A percentile compares a stretch with the other conserved stretches of the same genome.
Conservation (phyloP, 2,329 filamentous ascomycete genomes). For the Cercospora sojina region DNA sequence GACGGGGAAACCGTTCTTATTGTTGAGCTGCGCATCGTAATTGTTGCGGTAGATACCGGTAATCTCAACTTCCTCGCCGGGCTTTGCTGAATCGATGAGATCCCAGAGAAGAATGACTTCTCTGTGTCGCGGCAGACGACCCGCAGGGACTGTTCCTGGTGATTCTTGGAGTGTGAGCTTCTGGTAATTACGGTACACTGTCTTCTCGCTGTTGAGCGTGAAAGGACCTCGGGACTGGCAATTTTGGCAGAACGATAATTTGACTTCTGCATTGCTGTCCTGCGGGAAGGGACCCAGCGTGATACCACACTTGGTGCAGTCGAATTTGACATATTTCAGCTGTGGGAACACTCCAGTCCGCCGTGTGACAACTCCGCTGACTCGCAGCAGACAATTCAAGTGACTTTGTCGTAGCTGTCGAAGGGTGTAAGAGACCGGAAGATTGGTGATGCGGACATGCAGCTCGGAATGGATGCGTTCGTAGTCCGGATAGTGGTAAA, state of each 20-base stretch:
- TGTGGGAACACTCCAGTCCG: conserved; percentile 95
- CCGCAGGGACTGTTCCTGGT: conserved; percentile 92
- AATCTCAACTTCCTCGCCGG: conserved; percentile 95
- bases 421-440: conserved; percentile 92
- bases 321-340: conserved; percentile 97
- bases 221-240: conserved; percentile 96
- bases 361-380: conserved; percentile 91
- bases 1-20: conserved; percentile 96
- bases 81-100: conserved; percentile 93
- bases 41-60: conserved; percentile 98
- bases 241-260: conserved; percentile 92
- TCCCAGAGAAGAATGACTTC: conserved; percentile 97
- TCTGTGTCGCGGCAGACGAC: conserved; percentile 85
- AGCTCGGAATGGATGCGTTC: conserved; percentile 97
- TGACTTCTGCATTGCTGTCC: conserved; percentile 93
- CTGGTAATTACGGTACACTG: conserved; percentile 97
- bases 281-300: conserved; percentile 96
- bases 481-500: conserved; percentile 96
- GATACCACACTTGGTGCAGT: conserved; percentile 88
- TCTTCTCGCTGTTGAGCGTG: conserved; percentile 94
- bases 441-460: conserved; percentile 91
- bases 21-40: conserved; percentile 96
- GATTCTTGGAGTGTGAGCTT: conserved; percentile 97
- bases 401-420: conserved; percentile 93
- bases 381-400: conserved; percentile 90